Base-by-base conservation (phyloP, 2,329 filamentous ascomycete genomes). In the Penicillium janthinellum region DNA sequence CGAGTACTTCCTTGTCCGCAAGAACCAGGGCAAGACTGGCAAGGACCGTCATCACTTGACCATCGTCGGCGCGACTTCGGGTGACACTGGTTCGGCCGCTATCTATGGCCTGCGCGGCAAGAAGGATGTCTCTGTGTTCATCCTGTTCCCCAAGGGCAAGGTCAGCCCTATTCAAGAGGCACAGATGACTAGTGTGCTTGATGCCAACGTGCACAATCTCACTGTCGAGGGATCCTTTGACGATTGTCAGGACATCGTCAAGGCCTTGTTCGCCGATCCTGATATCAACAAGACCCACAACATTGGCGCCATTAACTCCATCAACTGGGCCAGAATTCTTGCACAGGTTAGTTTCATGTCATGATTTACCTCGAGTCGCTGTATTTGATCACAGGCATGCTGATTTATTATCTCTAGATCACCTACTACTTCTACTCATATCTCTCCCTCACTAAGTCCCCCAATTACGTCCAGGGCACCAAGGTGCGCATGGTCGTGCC, bases 371-470 rank as follows among this genome's bases (percentile, higher is more conserved):
- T 5, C 8, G 39, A 15, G 5, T n/a, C 3, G 14, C 7, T 22
- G 1, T 28, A 31, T n/a, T 25, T 25, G 37, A 15, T 28, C 20
- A n/a, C 22, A 35, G 20, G n/a, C 22, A 39, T 25, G 39, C 35
- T 39, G n/a, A 50, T 28, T 28, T n/a, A 14, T 31, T 10, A 37
- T 28, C 5, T 3, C 37, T 38, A 99, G 80, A 97, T 96, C 65
- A 92, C 91, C 61, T 98, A 96, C 84, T 99, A 96, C 83, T 96
- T 97, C 82, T 84, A 95, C 77, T 88, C 95, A 12, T 98, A 98
- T 83, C 96, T 97, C 79, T 81, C 88, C 14, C 87, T 99, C 37
- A 83, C 82, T 61, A 81, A 83, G 53, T 85, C 86, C 4, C 72
- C 84, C 0, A 77, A 79, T 15, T 89, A 90, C 75, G 84, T 86